Conservation (phyloP, 106 monocot genomes). For the Dendrobium nobile region DNA sequence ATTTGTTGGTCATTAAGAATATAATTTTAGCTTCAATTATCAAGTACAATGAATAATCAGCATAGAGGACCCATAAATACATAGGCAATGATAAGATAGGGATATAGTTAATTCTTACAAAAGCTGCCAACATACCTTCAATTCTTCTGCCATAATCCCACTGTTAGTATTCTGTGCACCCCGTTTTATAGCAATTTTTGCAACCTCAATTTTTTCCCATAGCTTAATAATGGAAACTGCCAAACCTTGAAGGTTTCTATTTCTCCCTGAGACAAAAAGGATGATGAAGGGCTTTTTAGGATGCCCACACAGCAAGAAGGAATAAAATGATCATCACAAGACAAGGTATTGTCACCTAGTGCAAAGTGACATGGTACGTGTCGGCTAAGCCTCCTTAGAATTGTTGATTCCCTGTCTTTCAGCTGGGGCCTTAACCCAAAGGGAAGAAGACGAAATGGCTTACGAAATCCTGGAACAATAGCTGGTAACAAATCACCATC, state of each 20-base stretch:
- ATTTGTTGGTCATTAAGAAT: neutral
- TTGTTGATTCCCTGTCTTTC: slow-evolving; percentile 84
- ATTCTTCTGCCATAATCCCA: slow-evolving; percentile 69
- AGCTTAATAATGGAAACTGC: slow-evolving; percentile 81
- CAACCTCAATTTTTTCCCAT: slow-evolving; percentile 98
- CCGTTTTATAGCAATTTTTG: slow-evolving; percentile 86
- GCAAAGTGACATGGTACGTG: slow-evolving; percentile 91
- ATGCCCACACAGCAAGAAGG: neutral
- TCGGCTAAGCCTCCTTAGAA: slow-evolving; percentile 64
- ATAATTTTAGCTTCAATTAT: neutral
- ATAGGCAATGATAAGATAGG: neutral
- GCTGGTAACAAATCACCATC: slow-evolving; percentile 93
- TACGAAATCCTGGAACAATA: slow-evolving; percentile 66
- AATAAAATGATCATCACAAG: slow-evolving; percentile 2
- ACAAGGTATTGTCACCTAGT: slow-evolving; percentile 41
- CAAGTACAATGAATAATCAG: neutral
- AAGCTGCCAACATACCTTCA: slow-evolving; percentile 56
- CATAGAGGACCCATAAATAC: neutral
- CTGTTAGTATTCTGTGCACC: slow-evolving; percentile 79
- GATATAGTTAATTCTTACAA: neutral
- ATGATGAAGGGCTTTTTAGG: neutral
- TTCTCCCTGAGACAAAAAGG: slow-evolving; percentile 48
- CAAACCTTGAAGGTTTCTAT: slow-evolving; percentile 85
- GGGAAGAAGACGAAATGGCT: slow-evolving; percentile 88
- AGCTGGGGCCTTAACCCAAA: slow-evolving; percentile 78